Evolutionary conservation across 306 rosid species (phyloP).

Genomic region (Lotus japonicus): DNA sequence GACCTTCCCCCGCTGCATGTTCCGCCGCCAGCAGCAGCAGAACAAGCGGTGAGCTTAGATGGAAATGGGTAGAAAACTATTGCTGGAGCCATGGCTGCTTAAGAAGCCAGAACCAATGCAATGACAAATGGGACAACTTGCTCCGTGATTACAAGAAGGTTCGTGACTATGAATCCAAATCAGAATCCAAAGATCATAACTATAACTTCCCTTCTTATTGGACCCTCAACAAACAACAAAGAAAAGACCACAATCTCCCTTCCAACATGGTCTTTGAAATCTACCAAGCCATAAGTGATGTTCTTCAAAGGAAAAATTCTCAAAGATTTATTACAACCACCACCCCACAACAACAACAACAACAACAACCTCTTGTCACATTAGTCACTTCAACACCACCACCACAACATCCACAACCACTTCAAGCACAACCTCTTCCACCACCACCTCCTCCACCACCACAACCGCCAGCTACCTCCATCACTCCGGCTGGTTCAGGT

Average conservation of each 20-base stretch:
- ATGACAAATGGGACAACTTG: constrained; percentile 67
- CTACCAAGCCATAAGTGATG: constrained; percentile 45
- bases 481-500: constrained; percentile 42
- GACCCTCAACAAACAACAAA: constrained; percentile 45
- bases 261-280: constrained; percentile 50
- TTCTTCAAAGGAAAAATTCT: constrained; percentile 39
- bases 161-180: constrained; percentile 52
- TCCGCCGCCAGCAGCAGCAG: constrained; percentile 8
- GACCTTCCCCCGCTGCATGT: too few species aligned
- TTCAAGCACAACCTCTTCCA: neutral
- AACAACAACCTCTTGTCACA: neutral
- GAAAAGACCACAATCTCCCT: constrained; percentile 46
- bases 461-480: constrained; percentile 5
- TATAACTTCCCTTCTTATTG: constrained; percentile 38
- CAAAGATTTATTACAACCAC: constrained; percentile 14
- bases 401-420: neutral
- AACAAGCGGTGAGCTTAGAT: constrained; percentile 45
- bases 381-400: neutral
- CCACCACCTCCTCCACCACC: constrained; percentile 9
- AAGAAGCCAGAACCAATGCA: constrained; percentile 64
- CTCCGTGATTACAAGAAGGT: constrained; percentile 60
- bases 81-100: constrained; percentile 61
- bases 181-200: neutral
- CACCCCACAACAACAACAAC: neutral
- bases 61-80: constrained; percentile 75